Conservation (phyloP, 768 basidiomycete genomes). For the Podaxis mareebaensis region DNA sequence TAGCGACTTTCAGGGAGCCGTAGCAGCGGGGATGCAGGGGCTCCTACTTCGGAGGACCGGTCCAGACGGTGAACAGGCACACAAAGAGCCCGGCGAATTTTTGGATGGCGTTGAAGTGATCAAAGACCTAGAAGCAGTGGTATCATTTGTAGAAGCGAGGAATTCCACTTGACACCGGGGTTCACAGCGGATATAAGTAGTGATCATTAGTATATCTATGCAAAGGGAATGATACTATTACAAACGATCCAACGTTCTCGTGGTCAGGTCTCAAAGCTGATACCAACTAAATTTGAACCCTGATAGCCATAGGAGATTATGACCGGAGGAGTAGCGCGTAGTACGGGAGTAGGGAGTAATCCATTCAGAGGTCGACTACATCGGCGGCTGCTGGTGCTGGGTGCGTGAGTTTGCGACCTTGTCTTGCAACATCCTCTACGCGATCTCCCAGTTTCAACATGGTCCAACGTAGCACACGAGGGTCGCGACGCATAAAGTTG, state of each 20-base stretch:
- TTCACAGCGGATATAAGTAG: neutral
- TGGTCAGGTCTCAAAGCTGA: neutral
- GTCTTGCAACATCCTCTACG: constrained; percentile 63
- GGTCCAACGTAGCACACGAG: constrained; percentile 82
- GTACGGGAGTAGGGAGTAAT: constrained; percentile 20
- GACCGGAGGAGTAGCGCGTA: constrained; percentile 14
- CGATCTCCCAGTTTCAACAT: constrained; percentile 76
- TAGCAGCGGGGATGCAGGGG: constrained; percentile 52
- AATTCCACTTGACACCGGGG: neutral
- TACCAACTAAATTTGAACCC: neutral
- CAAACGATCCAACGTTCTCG: constrained; percentile 1
- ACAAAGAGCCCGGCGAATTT: constrained; percentile 40
- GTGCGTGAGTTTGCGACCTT: constrained; percentile 43
- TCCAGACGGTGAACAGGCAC: constrained; percentile 47
- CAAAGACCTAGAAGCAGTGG: constrained; percentile 25
- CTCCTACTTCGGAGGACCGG: constrained; percentile 57
- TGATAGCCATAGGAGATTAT: neutral
- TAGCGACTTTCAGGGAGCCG: constrained; percentile 71
- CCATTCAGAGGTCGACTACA: constrained; percentile 20
- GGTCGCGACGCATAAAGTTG: constrained; percentile 71
- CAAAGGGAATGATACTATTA: neutral
- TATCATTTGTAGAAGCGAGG: constrained; percentile 20
- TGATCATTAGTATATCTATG: constrained; percentile 5
- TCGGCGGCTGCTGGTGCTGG: constrained; percentile 21
- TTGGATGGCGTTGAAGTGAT: constrained; percentile 41